Percentiles rank a stretch among this genome's conserved stretches.
Conservation (phyloP, 345 rosid species). For the Turritis glabra region DNA sequence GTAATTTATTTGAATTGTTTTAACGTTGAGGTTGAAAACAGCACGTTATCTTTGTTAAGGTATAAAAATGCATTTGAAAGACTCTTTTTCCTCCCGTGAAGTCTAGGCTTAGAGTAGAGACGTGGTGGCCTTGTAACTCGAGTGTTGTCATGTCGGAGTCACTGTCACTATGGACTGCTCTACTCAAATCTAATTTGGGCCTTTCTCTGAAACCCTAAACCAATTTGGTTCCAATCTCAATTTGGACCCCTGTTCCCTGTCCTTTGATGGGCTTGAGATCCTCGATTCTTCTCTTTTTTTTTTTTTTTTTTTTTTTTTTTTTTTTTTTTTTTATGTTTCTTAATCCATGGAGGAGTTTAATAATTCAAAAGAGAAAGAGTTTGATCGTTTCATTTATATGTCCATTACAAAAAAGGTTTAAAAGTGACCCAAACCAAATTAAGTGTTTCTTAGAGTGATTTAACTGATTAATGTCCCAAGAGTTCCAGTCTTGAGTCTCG, state of each 20-base stretch:
- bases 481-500: not conserved
- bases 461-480: too few species aligned
- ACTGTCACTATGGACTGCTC: slow-evolving; percentile 27
- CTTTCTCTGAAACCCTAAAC: slow-evolving; percentile 18
- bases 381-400: not conserved
- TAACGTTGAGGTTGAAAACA: too few species aligned
- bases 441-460: not conserved
- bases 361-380: not conserved
- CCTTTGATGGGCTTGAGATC: slow-evolving; percentile 24
- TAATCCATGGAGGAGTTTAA: not conserved
- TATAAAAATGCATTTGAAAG: too few species aligned
- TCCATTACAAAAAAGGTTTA: not conserved
- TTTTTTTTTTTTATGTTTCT: not conserved
- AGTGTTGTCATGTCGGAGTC: slow-evolving; percentile 33
- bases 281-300: not conserved
- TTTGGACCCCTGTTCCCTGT: slow-evolving; percentile 16
- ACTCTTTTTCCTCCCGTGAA: too few species aligned
- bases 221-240: not conserved
- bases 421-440: not conserved
- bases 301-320: not conserved
- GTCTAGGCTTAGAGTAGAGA: slow-evolving; percentile 29
- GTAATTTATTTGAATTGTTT: too few species aligned
- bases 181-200: slow-evolving; percentile 34
- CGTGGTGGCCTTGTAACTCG: slow-evolving; percentile 20
- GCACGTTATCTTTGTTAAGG: too few species aligned